Base-by-base conservation (phyloP, 2,329 filamentous ascomycete genomes). In the Juglanconis oblonga region DNA sequence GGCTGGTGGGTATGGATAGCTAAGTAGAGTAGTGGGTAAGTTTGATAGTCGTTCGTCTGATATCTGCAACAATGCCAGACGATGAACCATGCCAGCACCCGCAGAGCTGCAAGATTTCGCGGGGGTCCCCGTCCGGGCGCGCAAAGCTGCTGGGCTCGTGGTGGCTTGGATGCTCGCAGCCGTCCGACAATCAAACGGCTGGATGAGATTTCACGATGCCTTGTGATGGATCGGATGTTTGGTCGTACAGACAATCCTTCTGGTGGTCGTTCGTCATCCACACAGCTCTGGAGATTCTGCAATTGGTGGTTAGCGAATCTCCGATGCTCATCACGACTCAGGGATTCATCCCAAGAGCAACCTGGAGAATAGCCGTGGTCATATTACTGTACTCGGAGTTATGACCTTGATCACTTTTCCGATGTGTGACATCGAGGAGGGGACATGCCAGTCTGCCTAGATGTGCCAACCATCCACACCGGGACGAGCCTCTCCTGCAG, bases 131-230 rank as follows among this genome's bases (percentile, higher is more conserved):
- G 47, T 52, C 29, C 40, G 38, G 52, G 48, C 24, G 44, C 33
- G 29, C 10, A n/a, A 24, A 40, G 52, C 9, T 47, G 44, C 9
- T 40, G 47, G 53, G 49, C 29, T 50, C 51, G 52, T 55, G 57
- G 31, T 32, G 49, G 36, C 42, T 29, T 9, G 42, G 57, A 47
- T 55, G 57, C 49, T 54, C 14, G 49, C 17, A 53, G 33, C 52
- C 33, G 48, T 47, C 51, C 47, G 55, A 35, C 52, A 36, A 69
- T 64, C 60, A 67, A 67, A 67, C 67, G 64, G 67, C 64, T 64
- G 65, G 64, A 65, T 64, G 57, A 33, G 31, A 36, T 45, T 48
- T 6, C 42, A 52, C 24, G 29, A 13, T 52, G 47, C 29, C 38
- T 45, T 14, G 11, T 24, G n/a, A 31, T 32, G 48, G 17, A 44